Conservation (phyloP, 1,139 yeast species). For the Diutina neorugosa region DNA sequence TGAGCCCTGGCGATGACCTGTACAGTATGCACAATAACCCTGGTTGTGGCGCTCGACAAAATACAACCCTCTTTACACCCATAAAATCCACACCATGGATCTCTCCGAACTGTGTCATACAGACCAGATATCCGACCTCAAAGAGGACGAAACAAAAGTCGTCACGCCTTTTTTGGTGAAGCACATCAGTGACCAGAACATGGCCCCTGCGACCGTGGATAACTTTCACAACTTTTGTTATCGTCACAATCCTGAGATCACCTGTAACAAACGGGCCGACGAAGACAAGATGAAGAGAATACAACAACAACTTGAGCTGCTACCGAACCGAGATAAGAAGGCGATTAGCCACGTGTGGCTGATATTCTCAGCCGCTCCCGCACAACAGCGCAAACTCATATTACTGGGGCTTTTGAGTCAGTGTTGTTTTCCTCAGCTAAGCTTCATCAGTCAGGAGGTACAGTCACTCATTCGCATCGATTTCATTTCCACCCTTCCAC, state of each 20-base stretch:
- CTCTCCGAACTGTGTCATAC: not conserved
- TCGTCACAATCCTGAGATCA: conserved; percentile 80
- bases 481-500: conserved; percentile 74
- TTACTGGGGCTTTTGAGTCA: conserved; percentile 76
- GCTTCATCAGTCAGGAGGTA: conserved; percentile 71
- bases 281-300: conserved; percentile 51
- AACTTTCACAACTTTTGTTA: conserved; percentile 65
- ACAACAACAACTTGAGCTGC: conserved; percentile 43
- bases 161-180: conserved; percentile 35
- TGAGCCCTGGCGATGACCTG: not conserved
- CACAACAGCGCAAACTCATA: conserved; percentile 55
- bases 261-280: conserved; percentile 62
- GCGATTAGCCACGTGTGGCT: conserved; percentile 72
- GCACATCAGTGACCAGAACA: conserved; percentile 27
- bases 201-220: conserved; percentile 16
- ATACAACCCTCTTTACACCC: not conserved
- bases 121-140: not conserved
- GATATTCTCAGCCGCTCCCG: conserved; percentile 61
- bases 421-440: conserved; percentile 91
- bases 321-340: conserved; percentile 54
- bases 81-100: not conserved
- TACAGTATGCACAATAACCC: not conserved
- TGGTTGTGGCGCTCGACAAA: not conserved
- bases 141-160: conserved; percentile 17
- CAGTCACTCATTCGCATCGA: conserved; percentile 75